Evolutionary conservation across 805 yeast genomes (phyloP).

Genomic region (Starmerella lactis-condensi): DNA sequence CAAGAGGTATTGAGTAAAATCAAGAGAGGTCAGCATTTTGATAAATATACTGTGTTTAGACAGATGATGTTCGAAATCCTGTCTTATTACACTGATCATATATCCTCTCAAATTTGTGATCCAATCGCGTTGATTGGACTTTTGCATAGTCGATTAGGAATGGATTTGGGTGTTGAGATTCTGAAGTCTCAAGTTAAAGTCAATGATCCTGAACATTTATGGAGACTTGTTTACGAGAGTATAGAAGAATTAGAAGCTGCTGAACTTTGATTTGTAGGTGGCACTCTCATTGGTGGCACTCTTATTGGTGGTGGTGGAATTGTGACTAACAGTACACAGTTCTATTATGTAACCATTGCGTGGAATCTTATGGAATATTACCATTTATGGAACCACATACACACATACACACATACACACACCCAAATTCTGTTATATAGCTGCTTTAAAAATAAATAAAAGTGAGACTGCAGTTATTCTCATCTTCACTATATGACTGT

Average conservation of each 20-base stretch:
- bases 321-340: no score
- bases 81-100: conserved; percentile 33
- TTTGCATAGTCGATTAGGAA: conserved; percentile 24
- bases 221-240: conserved; percentile 16
- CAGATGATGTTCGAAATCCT: conserved; percentile 37
- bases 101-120: conserved; percentile 60
- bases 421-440: no score
- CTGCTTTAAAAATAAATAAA: no score
- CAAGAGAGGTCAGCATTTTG: conserved; percentile 21
- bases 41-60: conserved; percentile 30
- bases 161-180: conserved; percentile 16
- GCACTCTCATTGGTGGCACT: no score
- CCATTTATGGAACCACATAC: no score
- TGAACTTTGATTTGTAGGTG: no score
- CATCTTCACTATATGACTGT: no score
- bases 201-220: conserved; percentile 11
- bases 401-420: no score
- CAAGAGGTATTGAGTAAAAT: conserved; percentile 26
- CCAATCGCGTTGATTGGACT: conserved; percentile 51
- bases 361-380: no score
- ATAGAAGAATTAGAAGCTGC: conserved; percentile 17
- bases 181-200: conserved; percentile 16
- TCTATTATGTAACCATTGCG: no score
- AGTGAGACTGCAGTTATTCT: no score
- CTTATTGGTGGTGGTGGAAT: no score